phyloP scores from a whole-genome alignment of 2,329 filamentous ascomycete species.

The Emmonsiellopsis sp. region DNA sequence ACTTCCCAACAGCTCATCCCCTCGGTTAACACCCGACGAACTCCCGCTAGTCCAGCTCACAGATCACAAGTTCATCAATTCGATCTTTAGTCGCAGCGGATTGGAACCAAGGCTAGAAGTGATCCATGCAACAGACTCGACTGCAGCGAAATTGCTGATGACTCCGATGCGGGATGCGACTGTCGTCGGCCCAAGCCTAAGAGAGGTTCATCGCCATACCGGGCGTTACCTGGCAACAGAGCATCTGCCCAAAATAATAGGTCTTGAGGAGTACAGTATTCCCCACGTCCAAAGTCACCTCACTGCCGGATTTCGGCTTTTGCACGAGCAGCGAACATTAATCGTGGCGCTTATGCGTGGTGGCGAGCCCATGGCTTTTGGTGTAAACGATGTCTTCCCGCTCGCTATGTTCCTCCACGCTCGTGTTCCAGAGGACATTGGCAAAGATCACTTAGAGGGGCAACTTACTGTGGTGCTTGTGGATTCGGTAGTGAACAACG shows the following conservation, averaged over 20 bases:
- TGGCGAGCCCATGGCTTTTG: constrained; percentile 53
- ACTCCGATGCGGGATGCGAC: constrained; percentile 45
- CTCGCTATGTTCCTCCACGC: constrained; percentile 45
- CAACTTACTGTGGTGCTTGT: constrained; percentile 43
- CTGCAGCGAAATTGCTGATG: constrained; percentile 43
- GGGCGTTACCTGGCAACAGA: constrained; percentile 48
- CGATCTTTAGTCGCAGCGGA: constrained; percentile 14
- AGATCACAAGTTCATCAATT: constrained; percentile 19
- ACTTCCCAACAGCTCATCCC: constrained; percentile 31
- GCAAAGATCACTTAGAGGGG: constrained; percentile 31
- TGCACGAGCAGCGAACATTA: constrained; percentile 39
- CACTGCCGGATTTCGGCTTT: constrained; percentile 39
- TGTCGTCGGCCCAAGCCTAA: constrained; percentile 37
- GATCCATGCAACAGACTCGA: constrained; percentile 38
- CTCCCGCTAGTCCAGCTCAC: constrained; percentile 37
- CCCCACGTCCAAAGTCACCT: constrained; percentile 43
- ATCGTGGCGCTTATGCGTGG: constrained; percentile 57
- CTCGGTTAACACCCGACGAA: constrained; percentile 33
- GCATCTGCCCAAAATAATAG: constrained; percentile 37
- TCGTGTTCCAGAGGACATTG: constrained; percentile 32
- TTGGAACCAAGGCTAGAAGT: constrained; percentile 17
- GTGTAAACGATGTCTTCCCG: constrained; percentile 47
- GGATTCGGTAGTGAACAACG: constrained; percentile 54
- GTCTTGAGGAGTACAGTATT: constrained; percentile 42
- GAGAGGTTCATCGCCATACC: constrained; percentile 40